Evolutionary conservation across 805 yeast genomes (phyloP).

Genomic region (Zygosaccharomyces rouxii): DNA sequence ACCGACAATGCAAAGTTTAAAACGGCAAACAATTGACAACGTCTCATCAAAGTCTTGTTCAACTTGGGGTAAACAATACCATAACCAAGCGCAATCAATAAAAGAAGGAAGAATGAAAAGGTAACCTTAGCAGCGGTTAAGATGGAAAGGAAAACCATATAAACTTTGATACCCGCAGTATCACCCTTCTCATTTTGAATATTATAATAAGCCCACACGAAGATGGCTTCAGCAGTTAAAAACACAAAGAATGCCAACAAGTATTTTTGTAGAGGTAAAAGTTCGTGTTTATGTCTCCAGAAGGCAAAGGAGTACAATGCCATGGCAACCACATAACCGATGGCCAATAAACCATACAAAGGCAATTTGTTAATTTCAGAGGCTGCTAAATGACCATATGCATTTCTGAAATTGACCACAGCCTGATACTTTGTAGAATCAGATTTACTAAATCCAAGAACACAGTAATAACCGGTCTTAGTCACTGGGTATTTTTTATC

Average conservation of each 20-base stretch:
- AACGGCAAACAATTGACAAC: conserved; percentile 55
- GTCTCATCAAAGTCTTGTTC: conserved; percentile 68
- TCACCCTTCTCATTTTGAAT: conserved; percentile 62
- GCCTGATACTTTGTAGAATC: conserved; percentile 50
- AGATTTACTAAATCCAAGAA: conserved; percentile 57
- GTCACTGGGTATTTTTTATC: conserved; percentile 59
- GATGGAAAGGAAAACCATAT: conserved; percentile 72
- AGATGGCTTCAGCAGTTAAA: conserved; percentile 76
- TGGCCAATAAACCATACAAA: conserved; percentile 78
- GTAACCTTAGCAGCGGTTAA: conserved; percentile 79
- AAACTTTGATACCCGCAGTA: conserved; percentile 57
- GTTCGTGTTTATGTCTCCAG: conserved; percentile 78
- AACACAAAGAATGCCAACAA: conserved; percentile 80
- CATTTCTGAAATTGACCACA: conserved; percentile 78
- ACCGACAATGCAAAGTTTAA: conserved; percentile 53
- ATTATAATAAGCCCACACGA: conserved; percentile 90
- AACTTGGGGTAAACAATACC: conserved; percentile 89
- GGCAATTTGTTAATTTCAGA: conserved; percentile 88
- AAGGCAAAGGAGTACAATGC: conserved; percentile 83
- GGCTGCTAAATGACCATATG: conserved; percentile 86
- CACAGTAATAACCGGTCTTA: conserved; percentile 89
- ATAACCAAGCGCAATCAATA: conserved; percentile 86
- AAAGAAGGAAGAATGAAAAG: conserved; percentile 79
- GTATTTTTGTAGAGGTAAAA: conserved; percentile 86
- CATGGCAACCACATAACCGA: conserved; percentile 75